phyloP scores from a whole-genome alignment of 2,329 filamentous ascomycete genomes.

The Colletotrichum zoysiae region DNA sequence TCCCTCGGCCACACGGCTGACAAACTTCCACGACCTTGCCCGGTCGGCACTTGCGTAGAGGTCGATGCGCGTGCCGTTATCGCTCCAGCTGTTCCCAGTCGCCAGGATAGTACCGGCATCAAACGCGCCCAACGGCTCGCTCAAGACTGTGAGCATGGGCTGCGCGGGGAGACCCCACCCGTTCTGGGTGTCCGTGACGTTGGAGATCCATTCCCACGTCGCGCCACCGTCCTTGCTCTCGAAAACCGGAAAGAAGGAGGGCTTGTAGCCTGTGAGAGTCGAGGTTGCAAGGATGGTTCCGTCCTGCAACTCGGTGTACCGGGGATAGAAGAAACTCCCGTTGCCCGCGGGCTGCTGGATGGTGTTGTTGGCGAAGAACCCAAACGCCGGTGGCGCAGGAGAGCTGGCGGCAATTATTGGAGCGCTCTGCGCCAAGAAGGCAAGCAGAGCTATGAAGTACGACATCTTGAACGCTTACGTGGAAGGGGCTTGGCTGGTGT shows the following conservation, averaged over 20 bases:
- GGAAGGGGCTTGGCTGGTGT: neutral
- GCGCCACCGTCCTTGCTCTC: neutral
- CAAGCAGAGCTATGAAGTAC: neutral
- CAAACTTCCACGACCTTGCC: neutral
- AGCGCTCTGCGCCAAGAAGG: neutral
- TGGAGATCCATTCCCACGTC: neutral
- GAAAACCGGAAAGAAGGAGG: neutral
- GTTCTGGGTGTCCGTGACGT: neutral
- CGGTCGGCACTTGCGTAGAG: neutral
- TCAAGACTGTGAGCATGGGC: neutral
- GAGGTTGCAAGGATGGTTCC: neutral
- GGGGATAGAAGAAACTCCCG: neutral
- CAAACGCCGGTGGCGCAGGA: neutral
- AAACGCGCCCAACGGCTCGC: neutral
- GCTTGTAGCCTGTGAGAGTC: neutral
- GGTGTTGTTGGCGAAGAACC: neutral
- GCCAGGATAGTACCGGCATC: neutral
- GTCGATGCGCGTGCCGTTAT: neutral
- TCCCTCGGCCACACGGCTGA: neutral
- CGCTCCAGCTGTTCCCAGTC: neutral
- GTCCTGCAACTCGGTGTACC: neutral
- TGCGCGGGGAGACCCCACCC: neutral
- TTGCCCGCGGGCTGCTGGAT: neutral
- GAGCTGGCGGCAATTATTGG: neutral
- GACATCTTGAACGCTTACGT: neutral